Evolutionary conservation across 345 rosid species (phyloP).

Genomic region (Combretum micranthum): DNA sequence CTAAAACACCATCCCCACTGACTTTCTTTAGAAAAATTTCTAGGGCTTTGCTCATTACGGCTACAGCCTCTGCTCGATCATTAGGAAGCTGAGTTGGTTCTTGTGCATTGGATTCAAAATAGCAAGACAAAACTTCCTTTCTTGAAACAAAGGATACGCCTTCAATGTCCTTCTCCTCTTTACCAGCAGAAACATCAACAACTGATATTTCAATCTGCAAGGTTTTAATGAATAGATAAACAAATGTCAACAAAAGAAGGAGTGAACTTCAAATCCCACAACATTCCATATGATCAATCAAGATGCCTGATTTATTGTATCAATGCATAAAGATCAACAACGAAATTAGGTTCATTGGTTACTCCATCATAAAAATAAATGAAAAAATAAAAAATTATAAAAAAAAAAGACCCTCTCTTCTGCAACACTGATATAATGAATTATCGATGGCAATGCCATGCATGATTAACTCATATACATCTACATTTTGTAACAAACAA

Average conservation of each 20-base stretch:
- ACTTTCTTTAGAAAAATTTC: conserved; percentile 37
- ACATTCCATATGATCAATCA: too few species aligned
- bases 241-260: background rate
- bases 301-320: too few species aligned
- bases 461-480: too few species aligned
- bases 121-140: conserved; percentile 46
- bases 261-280: too few species aligned
- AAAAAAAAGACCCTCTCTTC: too few species aligned
- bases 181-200: conserved; percentile 70
- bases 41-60: conserved; percentile 63
- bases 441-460: too few species aligned
- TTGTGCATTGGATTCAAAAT: conserved; percentile 18
- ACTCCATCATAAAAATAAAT: too few species aligned
- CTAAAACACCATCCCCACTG: conserved; percentile 30
- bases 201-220: conserved; percentile 54
- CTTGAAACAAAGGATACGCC: conserved; percentile 47
- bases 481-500: too few species aligned
- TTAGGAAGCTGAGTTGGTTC: conserved; percentile 27
- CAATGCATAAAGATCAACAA: too few species aligned
- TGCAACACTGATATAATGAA: too few species aligned
- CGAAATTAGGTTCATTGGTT: too few species aligned
- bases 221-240: conserved; percentile 2
- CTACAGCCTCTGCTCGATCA: conserved; percentile 73
- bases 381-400: too few species aligned
- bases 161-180: conserved; percentile 21